These are phyloP conservation scores for Paralagenidium karlingii DNA, from an alignment of 352 stramenopile species.

Conservation along the genomic window DNA sequence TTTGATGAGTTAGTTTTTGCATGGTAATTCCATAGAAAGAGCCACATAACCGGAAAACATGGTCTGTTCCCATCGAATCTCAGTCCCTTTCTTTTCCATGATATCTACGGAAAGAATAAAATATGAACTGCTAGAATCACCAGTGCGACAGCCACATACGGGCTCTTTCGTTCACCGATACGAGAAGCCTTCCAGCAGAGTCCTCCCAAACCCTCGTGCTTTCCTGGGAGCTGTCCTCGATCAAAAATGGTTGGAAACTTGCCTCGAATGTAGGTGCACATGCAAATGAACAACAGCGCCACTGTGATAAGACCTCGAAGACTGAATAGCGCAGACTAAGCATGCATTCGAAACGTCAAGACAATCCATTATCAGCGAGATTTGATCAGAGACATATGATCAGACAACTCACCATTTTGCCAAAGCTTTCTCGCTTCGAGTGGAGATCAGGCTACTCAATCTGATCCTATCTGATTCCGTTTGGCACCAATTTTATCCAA, in stretches of 20 bases:
- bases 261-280: constrained; percentile 93
- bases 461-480: too few species aligned
- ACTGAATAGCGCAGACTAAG: constrained; percentile 93
- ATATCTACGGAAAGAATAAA: constrained; percentile 73
- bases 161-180: constrained; percentile 87
- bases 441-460: too few species aligned
- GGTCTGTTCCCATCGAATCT: background rate
- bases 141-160: constrained; percentile 73
- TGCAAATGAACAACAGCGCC: constrained; percentile 96
- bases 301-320: constrained; percentile 94
- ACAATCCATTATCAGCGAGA: too few species aligned
- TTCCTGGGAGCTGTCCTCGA: constrained; percentile 56
- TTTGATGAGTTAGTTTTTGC: too few species aligned
- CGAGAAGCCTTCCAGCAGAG: constrained; percentile 88
- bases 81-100: constrained; percentile 10
- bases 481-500: too few species aligned
- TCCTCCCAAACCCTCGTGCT: constrained; percentile 78
- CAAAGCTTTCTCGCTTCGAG: too few species aligned
- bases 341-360: constrained; percentile 1
- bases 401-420: too few species aligned
- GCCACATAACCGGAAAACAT: constrained; percentile 1
- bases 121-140: constrained; percentile 86
- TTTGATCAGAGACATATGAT: too few species aligned
- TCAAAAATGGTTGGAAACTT: constrained; percentile 94
- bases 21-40: background rate